phyloP scores from a whole-genome alignment of 345 rosid genomes.

The Melaleuca quinquenervia region DNA sequence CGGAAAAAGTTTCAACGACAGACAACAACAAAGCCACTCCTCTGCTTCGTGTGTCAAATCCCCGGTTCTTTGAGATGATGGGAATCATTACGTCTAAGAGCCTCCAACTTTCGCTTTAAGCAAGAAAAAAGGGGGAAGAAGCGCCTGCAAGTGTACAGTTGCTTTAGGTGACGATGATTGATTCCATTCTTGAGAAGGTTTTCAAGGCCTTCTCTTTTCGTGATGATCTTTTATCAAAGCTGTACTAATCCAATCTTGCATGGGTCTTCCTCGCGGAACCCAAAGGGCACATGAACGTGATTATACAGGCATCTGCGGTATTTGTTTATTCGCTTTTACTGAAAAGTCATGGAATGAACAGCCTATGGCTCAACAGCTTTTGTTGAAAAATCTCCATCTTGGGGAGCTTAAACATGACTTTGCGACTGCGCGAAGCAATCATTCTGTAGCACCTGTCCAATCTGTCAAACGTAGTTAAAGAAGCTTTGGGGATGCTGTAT shows the following conservation, averaged over 20 bases:
- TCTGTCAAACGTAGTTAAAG: not conserved
- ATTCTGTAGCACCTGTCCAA: not conserved
- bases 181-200: not conserved
- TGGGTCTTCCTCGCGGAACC: not conserved
- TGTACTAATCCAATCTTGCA: not conserved
- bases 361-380: not conserved
- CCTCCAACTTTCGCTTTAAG: not conserved
- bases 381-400: not conserved
- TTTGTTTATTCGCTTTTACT: not conserved
- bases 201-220: not conserved
- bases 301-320: not conserved
- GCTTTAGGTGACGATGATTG: not conserved
- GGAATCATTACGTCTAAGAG: not conserved
- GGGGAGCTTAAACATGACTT: not conserved
- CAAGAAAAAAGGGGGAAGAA: not conserved
- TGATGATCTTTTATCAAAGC: not conserved
- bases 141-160: not conserved
- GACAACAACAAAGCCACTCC: not conserved
- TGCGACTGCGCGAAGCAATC: not conserved
- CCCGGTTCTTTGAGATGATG: not conserved
- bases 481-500: not conserved
- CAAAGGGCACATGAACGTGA: not conserved
- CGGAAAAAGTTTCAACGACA: not conserved
- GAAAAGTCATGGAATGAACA: not conserved
- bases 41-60: not conserved